phyloP scores from a whole-genome alignment of 768 basidiomycete species.

The Suillus tomentosus region DNA sequence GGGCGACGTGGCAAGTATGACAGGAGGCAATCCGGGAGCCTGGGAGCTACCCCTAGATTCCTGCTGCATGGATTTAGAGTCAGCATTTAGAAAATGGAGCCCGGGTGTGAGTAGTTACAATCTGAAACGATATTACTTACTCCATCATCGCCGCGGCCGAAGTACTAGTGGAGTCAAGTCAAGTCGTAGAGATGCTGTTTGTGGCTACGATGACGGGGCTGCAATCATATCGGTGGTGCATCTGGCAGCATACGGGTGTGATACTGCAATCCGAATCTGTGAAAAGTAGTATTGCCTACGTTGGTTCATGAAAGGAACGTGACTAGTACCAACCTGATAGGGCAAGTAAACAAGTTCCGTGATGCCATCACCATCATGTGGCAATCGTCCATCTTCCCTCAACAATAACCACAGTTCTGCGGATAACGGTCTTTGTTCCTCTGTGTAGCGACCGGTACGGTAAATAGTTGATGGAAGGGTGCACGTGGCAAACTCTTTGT shows the following conservation, averaged over 20 bases:
- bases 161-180: background rate
- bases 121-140: background rate
- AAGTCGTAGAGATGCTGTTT: background rate
- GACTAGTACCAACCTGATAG: background rate
- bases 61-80: background rate
- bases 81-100: background rate
- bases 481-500: conserved; percentile 10
- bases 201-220: background rate
- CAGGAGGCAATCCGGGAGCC: background rate
- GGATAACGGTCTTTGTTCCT: background rate
- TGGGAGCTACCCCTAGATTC: background rate
- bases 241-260: background rate
- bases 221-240: background rate
- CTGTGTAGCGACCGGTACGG: background rate
- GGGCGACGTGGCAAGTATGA: background rate
- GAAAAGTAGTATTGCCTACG: background rate
- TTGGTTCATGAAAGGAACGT: background rate
- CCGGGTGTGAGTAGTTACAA: background rate
- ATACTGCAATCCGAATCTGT: background rate
- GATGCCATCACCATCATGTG: background rate
- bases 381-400: background rate
- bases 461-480: background rate
- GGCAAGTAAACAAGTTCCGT: background rate
- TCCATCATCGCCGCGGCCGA: background rate
- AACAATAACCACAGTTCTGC: background rate